phyloP scores from a whole-genome alignment of 768 basidiomycete species.

The Rhizopogon roseolus region DNA sequence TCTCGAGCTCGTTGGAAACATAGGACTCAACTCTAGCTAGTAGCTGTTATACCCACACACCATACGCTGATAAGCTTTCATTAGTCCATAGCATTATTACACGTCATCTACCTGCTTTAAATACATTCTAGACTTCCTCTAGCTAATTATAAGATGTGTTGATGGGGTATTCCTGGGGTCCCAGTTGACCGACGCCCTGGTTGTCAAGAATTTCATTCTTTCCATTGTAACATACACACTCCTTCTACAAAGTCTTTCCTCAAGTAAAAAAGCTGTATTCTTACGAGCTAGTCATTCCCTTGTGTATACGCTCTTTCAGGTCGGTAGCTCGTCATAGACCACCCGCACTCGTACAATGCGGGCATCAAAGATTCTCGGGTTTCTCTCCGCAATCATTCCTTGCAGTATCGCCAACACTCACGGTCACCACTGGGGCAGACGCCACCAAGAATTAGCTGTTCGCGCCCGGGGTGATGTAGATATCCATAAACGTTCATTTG shows the following conservation, averaged over 20 bases:
- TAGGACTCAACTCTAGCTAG: conserved; percentile 15
- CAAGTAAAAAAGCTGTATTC: conserved; percentile 8
- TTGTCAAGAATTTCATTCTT: not conserved
- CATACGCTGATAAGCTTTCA: conserved; percentile 2
- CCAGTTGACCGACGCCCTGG: not conserved
- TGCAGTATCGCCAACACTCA: conserved; percentile 28
- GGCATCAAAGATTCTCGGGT: conserved; percentile 25
- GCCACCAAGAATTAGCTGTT: conserved; percentile 45
- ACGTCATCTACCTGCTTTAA: not conserved
- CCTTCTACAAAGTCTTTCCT: not conserved
- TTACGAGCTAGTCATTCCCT: conserved; percentile 13
- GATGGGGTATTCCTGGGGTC: too few relatives aligned
- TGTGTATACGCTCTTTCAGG: conserved; percentile 17
- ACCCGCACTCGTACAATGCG: conserved; percentile 7
- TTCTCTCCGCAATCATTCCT: conserved; percentile 30
- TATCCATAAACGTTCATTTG: conserved; percentile 34
- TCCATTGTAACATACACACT: not conserved
- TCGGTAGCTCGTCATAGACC: not conserved
- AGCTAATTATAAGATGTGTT: too few relatives aligned
- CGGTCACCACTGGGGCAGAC: conserved; percentile 26
- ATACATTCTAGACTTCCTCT: too few relatives aligned
- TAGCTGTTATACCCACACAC: conserved; percentile 23
- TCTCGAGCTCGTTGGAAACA: conserved; percentile 4
- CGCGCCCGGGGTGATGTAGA: conserved; percentile 39
- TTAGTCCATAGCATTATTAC: conserved; percentile 6